Conservation (phyloP, 2,329 filamentous ascomycete genomes). For the Nigrospora osmanthi region DNA sequence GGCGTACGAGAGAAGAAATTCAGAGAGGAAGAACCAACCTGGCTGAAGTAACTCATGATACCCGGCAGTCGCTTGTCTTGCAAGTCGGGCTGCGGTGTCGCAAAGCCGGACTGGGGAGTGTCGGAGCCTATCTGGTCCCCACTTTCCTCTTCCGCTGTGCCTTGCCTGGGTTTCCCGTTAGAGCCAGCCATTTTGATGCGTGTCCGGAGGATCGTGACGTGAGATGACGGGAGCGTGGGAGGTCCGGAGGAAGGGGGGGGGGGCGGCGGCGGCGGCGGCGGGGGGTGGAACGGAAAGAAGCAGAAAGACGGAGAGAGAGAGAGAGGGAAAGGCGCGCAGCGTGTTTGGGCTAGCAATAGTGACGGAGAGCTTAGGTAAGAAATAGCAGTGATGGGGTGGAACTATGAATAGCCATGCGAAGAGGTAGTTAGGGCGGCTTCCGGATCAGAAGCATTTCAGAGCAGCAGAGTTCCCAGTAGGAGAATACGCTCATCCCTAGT, state of each 20-base stretch:
- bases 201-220: constrained; percentile 1
- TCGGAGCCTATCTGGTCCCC: constrained; percentile 75
- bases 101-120: constrained; percentile 82
- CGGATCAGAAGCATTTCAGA: constrained; percentile 3
- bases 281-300: no score
- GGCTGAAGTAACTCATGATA: constrained; percentile 96
- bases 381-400: neutral
- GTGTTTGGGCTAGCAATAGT: no score
- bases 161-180: constrained; percentile 48
- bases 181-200: constrained; percentile 27
- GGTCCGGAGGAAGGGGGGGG: constrained; percentile 3
- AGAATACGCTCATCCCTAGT: constrained; percentile 4
- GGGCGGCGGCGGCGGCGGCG: no score
- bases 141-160: constrained; percentile 59
- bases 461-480: constrained; percentile 6
- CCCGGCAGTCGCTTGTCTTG: constrained; percentile 92
- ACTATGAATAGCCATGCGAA: constrained; percentile 1
- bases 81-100: constrained; percentile 87
- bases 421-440: constrained; percentile 5
- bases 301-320: constrained; percentile 4
- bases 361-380: neutral
- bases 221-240: constrained; percentile 5
- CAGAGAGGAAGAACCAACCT: constrained; percentile 91
- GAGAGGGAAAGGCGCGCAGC: constrained; percentile 6
- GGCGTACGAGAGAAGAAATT: constrained; percentile 33